phyloP scores from a whole-genome alignment of 202 grass and related monocot species.

The Carex sylvatica region DNA sequence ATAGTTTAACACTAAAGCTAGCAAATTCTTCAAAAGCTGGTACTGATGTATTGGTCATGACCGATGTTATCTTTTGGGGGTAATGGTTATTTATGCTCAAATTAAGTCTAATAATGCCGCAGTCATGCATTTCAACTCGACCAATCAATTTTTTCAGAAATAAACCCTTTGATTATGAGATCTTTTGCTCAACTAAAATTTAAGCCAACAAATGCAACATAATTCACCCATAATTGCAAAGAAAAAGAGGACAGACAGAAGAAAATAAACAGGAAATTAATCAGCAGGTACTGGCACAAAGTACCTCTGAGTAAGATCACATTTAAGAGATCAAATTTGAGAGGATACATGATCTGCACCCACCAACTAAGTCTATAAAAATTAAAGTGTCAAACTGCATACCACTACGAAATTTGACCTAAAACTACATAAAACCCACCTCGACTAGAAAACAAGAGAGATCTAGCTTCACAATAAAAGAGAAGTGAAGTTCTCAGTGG shows the following conservation, averaged over 20 bases:
- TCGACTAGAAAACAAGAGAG: not conserved
- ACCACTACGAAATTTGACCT: not conserved
- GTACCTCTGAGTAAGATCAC: not conserved
- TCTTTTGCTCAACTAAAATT: not conserved
- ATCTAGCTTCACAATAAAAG: constrained; percentile 12
- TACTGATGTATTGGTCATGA: not conserved
- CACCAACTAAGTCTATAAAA: not conserved
- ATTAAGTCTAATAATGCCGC: not conserved
- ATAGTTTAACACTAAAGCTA: not conserved
- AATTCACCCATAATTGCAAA: not conserved
- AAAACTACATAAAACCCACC: not conserved
- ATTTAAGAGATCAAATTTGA: not conserved
- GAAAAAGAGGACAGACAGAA: not conserved
- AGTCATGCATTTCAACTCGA: not conserved
- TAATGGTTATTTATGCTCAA: not conserved
- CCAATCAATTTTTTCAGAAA: not conserved
- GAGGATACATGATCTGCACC: not conserved
- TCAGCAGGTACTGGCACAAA: not conserved
- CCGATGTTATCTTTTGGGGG: not conserved
- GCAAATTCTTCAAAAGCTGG: not conserved
- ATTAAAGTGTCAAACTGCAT: not conserved
- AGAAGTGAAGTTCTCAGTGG: constrained; percentile 13
- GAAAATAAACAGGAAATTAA: not conserved
- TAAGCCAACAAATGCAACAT: not conserved
- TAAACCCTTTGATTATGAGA: not conserved